Base-by-base conservation (phyloP, 2,329 filamentous ascomycete genomes). In the Colletotrichum karsti region DNA sequence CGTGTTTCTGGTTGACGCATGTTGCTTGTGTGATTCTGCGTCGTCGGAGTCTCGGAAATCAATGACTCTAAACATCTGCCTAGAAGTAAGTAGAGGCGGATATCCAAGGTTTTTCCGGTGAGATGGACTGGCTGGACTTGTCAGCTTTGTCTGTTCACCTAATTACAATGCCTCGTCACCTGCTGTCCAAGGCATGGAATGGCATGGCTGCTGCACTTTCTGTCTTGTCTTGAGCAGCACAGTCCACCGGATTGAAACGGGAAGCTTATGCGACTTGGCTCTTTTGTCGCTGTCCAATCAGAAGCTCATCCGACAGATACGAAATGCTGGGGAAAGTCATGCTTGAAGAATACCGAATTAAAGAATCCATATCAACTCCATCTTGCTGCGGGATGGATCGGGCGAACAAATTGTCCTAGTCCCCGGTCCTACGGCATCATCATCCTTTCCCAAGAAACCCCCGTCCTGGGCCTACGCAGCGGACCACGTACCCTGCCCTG, bases 171-270 rank as follows among this genome's bases (percentile, higher is more conserved):
- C 39, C 15, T 53, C 28, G 18, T 37, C 50, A 53, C 12, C 18
- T n/a, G 26, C 18, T n/a, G 26, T 50, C 12, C 26, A n/a, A 30
- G 13, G 24, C 22, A 28, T 26, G 15, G 15, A 15, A 15, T 26
- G 7, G 33, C 33, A 35, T 35, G 7, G 33, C 33, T 35, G 30
- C 30, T 33, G 33, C 10, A 35, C 46, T 50, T 15, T 30, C 18
- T 7, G 15, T n/a, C 37, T 41, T 9, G 41, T 33, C 37, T 22
- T 37, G 39, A 56, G 18, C 37, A 18, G 56, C 59, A 67, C 64
- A 42, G 64, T 63, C 59, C 64, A 67, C 42, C 35, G 26, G 59
- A 51, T 67, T 58, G 59, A 67, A 67, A 67, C 51, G 41, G 64
- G 64, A 41, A 64, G 26, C 22, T 59, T 50, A 57, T 57, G 64